phyloP scores from a whole-genome alignment of 2,329 filamentous ascomycete species.

The Xylaria sp. region DNA sequence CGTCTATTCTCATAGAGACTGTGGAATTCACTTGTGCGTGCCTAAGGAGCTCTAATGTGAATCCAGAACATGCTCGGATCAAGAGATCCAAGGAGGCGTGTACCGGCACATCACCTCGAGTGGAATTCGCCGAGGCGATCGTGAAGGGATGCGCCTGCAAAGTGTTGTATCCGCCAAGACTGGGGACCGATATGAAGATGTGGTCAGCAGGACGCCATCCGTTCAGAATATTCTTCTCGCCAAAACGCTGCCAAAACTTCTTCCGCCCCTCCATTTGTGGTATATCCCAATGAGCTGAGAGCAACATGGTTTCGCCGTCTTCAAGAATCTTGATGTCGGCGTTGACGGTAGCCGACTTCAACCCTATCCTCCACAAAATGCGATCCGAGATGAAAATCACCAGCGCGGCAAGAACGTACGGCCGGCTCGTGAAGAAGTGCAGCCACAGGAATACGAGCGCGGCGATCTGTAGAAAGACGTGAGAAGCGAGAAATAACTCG shows the following conservation, averaged over 20 bases:
- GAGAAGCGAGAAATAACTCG: constrained; percentile 69
- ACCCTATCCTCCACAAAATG: constrained; percentile 64
- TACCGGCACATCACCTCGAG: constrained; percentile 36
- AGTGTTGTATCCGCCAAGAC: constrained; percentile 61
- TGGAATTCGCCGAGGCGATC: constrained; percentile 69
- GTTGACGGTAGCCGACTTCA: constrained; percentile 60
- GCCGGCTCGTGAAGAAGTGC: constrained; percentile 64
- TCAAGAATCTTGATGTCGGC: constrained; percentile 65
- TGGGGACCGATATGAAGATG: constrained; percentile 70
- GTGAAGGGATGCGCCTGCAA: constrained; percentile 75
- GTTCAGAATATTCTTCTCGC: constrained; percentile 54
- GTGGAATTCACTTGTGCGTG: constrained; percentile 59
- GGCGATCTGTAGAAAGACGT: constrained; percentile 66
- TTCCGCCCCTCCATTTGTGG: constrained; percentile 30
- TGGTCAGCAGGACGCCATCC: constrained; percentile 73
- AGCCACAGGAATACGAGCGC: constrained; percentile 69
- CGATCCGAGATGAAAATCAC: constrained; percentile 69
- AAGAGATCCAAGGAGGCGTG: constrained; percentile 67
- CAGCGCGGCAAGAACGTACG: constrained; percentile 65
- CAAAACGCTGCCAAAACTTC: constrained; percentile 33
- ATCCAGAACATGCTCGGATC: constrained; percentile 69
- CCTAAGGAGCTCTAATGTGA: constrained; percentile 65
- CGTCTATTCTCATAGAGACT: constrained; percentile 66
- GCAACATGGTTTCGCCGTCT: constrained; percentile 65
- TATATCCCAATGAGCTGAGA: constrained; percentile 56